Conservation (phyloP, 306 rosid species). For the Dicorynia guianensis region DNA sequence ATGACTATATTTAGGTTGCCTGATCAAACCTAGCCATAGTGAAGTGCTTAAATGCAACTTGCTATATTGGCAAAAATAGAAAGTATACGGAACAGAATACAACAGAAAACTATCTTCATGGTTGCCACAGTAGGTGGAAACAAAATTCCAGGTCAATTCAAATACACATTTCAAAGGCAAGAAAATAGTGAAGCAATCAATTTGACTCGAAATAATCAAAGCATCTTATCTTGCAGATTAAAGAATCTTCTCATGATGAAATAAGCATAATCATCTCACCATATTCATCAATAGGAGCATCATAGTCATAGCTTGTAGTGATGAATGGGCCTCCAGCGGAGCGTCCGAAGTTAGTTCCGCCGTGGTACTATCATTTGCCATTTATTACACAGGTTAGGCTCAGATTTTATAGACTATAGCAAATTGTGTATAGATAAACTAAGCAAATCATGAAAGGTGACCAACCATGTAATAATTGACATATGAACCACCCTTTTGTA, state of each 20-base stretch:
- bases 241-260: not conserved
- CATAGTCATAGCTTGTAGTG: conserved; percentile 92
- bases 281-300: conserved; percentile 96
- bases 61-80: not conserved
- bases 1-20: conserved; percentile 91
- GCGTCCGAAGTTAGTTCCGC: conserved; percentile 98
- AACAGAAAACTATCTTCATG: conserved; percentile 21
- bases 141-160: not conserved
- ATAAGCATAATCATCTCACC: conserved; percentile 60
- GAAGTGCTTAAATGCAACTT: conserved; percentile 31
- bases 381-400: conserved; percentile 27
- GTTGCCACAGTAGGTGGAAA: conserved; percentile 11
- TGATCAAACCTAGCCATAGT: conserved; percentile 68
- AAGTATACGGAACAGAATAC: not conserved
- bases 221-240: not conserved
- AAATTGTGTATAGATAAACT: conserved; percentile 9
- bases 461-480: conserved; percentile 95
- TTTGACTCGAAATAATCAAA: conserved; percentile 4
- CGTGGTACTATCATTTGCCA: conserved; percentile 77
- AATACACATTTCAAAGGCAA: not conserved
- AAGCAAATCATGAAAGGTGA: conserved; percentile 38
- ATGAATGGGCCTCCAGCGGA: conserved; percentile 97
- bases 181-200: conserved; percentile 2
- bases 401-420: conserved; percentile 20
- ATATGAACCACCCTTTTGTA: conserved; percentile 84